Conservation (phyloP, 306 rosid species). For the Cotoneaster glaucophyllus region DNA sequence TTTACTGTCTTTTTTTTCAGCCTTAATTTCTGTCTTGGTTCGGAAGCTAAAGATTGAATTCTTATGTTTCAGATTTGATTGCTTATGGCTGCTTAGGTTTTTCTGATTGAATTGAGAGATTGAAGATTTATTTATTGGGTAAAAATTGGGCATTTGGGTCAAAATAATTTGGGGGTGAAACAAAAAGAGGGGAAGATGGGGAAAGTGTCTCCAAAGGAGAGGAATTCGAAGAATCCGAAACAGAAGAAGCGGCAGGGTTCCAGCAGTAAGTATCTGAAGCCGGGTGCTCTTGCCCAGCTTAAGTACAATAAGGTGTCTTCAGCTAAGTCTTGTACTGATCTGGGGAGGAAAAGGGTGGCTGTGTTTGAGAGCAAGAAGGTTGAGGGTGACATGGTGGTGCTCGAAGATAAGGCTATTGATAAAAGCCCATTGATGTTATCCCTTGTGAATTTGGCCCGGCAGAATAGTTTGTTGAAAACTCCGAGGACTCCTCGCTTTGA, state of each 20-base stretch:
- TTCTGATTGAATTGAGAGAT: background rate
- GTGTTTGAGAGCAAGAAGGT: constrained; percentile 33
- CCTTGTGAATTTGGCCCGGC: constrained; percentile 58
- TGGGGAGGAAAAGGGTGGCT: constrained; percentile 61
- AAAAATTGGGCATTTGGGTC: constrained; percentile 1
- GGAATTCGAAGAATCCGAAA: constrained; percentile 35
- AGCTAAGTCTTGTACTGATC: constrained; percentile 50
- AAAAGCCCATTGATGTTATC: constrained; percentile 65
- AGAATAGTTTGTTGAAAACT: constrained; percentile 39
- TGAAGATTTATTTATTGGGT: background rate
- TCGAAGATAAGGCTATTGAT: constrained; percentile 40
- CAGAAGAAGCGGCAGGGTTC: constrained; percentile 45
- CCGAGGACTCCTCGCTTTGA: constrained; percentile 66
- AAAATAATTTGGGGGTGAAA: background rate
- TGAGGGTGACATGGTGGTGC: constrained; percentile 10
- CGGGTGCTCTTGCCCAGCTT: constrained; percentile 85
- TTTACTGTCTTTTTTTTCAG: background rate
- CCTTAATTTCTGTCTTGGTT: background rate
- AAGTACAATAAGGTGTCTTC: constrained; percentile 42
- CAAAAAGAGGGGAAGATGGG: constrained; percentile 40
- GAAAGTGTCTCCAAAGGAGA: constrained; percentile 51
- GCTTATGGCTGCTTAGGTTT: background rate
- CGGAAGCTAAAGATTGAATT: background rate
- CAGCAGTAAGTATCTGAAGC: constrained; percentile 59
- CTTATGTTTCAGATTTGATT: constrained; percentile 5